phyloP scores from a whole-genome alignment of 2,329 filamentous ascomycete species.

The Arthroderma sp. region DNA sequence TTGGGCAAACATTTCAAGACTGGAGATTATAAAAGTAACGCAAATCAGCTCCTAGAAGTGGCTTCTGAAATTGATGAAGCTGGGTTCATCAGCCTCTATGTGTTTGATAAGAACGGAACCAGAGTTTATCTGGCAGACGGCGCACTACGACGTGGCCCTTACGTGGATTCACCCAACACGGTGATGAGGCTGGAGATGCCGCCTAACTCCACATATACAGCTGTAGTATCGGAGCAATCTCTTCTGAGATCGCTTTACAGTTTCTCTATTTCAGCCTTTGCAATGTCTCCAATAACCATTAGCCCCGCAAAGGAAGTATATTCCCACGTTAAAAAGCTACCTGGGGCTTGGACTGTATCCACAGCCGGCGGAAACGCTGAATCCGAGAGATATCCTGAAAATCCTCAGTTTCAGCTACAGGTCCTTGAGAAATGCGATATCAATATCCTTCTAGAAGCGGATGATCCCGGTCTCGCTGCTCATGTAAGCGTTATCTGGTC shows the following conservation, averaged over 20 bases:
- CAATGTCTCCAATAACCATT: slow-evolving; percentile 50
- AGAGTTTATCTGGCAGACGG: slow-evolving; percentile 64
- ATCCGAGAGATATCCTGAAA: slow-evolving; percentile 63
- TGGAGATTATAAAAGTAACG: slow-evolving; percentile 37
- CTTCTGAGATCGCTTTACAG: slow-evolving; percentile 61
- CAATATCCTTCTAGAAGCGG: slow-evolving; percentile 61
- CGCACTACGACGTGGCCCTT: slow-evolving; percentile 63
- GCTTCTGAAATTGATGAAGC: slow-evolving; percentile 41
- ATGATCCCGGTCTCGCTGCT: slow-evolving; percentile 55
- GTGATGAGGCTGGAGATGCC: slow-evolving; percentile 60
- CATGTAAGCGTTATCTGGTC: slow-evolving; percentile 79
- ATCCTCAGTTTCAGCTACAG: slow-evolving; percentile 69
- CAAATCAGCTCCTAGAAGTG: slow-evolving; percentile 18
- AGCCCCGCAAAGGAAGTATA: slow-evolving; percentile 51
- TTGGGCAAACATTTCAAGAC: slow-evolving; percentile 76
- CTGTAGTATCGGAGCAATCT: slow-evolving; percentile 67
- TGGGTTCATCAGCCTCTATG: slow-evolving; percentile 78
- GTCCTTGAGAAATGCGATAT: slow-evolving; percentile 49
- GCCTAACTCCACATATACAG: slow-evolving; percentile 42
- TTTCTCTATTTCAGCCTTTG: slow-evolving; percentile 82
- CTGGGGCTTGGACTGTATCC: slow-evolving; percentile 60
- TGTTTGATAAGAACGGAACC: slow-evolving; percentile 60
- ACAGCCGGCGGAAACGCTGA: slow-evolving; percentile 77
- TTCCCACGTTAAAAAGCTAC: slow-evolving; percentile 45
- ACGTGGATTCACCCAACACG: slow-evolving; percentile 86